Percentiles rank a stretch among this genome's conserved stretches.
These are phyloP conservation scores for Tricholoma sp. DNA, from an alignment of 768 basidiomycete genomes.

Conservation along the genomic window DNA sequence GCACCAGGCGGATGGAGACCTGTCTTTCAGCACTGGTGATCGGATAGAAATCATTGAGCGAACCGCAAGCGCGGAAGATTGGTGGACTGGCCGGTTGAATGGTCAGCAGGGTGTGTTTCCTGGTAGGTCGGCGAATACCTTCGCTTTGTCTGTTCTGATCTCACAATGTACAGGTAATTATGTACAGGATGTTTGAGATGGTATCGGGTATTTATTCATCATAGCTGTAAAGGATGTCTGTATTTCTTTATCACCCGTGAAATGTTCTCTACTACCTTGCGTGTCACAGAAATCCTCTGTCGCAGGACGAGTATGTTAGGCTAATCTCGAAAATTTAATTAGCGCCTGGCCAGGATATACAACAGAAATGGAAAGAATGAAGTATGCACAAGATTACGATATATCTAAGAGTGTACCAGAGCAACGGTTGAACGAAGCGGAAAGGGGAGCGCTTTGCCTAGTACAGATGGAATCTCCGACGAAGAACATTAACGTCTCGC, in stretches of 20 bases:
- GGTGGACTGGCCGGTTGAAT: slow-evolving; percentile 93
- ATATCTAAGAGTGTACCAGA: slow-evolving; percentile 1
- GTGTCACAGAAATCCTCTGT: not conserved
- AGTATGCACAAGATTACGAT: slow-evolving; percentile 3
- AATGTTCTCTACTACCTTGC: not conserved
- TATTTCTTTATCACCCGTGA: not conserved
- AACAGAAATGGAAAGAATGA: slow-evolving; percentile 5
- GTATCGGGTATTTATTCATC: not conserved
- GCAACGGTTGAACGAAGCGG: slow-evolving; percentile 1
- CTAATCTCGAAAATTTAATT: slow-evolving; percentile 10
- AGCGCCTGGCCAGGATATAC: slow-evolving; percentile 16
- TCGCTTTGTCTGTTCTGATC: slow-evolving; percentile 1
- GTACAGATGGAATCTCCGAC: slow-evolving; percentile 6
- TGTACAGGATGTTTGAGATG: slow-evolving; percentile 43
- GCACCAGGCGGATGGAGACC: slow-evolving; percentile 78
- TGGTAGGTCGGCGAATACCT: slow-evolving; percentile 37
- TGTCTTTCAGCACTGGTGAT: slow-evolving; percentile 87
- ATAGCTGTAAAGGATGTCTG: not conserved
- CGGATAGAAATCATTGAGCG: slow-evolving; percentile 85
- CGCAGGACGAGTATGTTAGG: not conserved
- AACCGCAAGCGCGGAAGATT: slow-evolving; percentile 81
- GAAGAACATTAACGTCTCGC: not conserved
- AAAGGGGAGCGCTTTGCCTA: not conserved
- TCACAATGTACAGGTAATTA: slow-evolving; percentile 48
- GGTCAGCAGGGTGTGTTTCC: slow-evolving; percentile 89